phyloP scores from a whole-genome alignment of 805 yeast species.

The Myxozyma geophila region DNA sequence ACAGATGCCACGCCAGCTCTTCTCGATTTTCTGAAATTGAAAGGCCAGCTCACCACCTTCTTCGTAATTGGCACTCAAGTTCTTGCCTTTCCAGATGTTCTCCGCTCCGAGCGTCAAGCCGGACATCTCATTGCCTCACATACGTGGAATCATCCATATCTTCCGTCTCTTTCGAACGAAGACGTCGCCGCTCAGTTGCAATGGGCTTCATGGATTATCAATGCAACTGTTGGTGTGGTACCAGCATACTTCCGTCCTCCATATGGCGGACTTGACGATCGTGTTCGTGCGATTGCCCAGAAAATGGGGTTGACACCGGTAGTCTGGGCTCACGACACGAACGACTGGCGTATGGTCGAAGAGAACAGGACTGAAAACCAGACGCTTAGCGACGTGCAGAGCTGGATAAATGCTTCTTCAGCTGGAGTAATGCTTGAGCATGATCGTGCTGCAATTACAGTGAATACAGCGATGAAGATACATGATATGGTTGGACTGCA shows the following conservation, averaged over 20 bases:
- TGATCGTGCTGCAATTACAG: constrained; percentile 71
- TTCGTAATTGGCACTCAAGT: constrained; percentile 85
- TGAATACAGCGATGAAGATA: constrained; percentile 67
- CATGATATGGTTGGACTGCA: constrained; percentile 55
- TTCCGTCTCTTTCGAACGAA: constrained; percentile 78
- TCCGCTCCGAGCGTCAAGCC: constrained; percentile 55
- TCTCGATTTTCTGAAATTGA: constrained; percentile 54
- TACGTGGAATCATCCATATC: constrained; percentile 89
- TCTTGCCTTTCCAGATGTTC: constrained; percentile 74
- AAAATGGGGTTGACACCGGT: constrained; percentile 88
- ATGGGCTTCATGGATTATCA: constrained; percentile 98
- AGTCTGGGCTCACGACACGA: constrained; percentile 88
- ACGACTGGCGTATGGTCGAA: constrained; percentile 80
- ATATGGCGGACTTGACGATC: constrained; percentile 89
- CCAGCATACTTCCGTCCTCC: constrained; percentile 98
- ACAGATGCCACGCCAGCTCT: constrained; percentile 68
- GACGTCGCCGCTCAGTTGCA: constrained; percentile 84
- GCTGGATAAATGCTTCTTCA: constrained; percentile 52
- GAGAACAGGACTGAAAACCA: constrained; percentile 56
- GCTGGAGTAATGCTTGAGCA: constrained; percentile 84
- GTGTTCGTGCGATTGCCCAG: constrained; percentile 77
- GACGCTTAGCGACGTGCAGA: constrained; percentile 59
- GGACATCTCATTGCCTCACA: constrained; percentile 89
- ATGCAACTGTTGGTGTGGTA: constrained; percentile 83
- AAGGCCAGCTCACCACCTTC: constrained; percentile 63